Evolutionary conservation across 2,329 filamentous ascomycete genomes (phyloP).

Genomic region (Rhytidhysteron rufulum): DNA sequence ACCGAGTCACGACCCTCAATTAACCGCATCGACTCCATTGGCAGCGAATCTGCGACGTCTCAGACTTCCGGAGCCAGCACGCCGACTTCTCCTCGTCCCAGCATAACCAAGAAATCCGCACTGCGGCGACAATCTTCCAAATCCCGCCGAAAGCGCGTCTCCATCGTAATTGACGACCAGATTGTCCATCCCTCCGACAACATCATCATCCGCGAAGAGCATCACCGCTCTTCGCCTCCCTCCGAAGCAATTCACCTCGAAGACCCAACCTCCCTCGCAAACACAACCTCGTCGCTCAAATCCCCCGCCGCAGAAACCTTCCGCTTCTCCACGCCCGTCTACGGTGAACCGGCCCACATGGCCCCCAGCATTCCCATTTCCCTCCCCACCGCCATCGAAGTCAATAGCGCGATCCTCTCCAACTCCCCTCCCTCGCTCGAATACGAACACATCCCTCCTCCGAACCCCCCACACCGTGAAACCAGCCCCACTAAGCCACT

Average conservation of each 20-base stretch:
- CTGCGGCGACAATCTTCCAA: conserved; percentile 18
- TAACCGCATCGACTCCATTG: conserved; percentile 4
- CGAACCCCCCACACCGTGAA: conserved; percentile 14
- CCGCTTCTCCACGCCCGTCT: conserved; percentile 8
- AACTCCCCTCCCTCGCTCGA: conserved; percentile 3
- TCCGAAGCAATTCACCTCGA: conserved; percentile 29
- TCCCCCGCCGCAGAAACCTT: conserved; percentile 23
- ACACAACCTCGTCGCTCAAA: conserved; percentile 15
- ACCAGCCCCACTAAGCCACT: conserved; percentile 22
- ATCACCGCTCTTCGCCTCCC: conserved; percentile 20
- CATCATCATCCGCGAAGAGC: conserved; percentile 13
- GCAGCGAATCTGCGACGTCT: conserved; percentile 5
- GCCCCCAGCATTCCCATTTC: conserved; percentile 27
- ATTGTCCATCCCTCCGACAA: conserved; percentile 34
- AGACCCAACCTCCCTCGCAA: conserved; percentile 25
- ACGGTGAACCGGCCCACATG: conserved; percentile 25
- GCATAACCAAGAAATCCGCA: conserved; percentile 31
- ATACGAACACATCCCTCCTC: conserved; percentile 15
- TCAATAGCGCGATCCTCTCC: conserved; percentile 15
- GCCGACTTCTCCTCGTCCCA: conserved; percentile 24
- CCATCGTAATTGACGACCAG: conserved; percentile 35
- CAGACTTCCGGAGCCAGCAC: conserved; percentile 12
- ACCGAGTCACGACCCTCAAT: not conserved
- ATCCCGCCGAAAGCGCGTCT: conserved; percentile 30
- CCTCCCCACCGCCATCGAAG: conserved; percentile 17